Evolutionary conservation across 2,329 filamentous ascomycete species (phyloP).

Genomic region (Fusarium gaditjirri): DNA sequence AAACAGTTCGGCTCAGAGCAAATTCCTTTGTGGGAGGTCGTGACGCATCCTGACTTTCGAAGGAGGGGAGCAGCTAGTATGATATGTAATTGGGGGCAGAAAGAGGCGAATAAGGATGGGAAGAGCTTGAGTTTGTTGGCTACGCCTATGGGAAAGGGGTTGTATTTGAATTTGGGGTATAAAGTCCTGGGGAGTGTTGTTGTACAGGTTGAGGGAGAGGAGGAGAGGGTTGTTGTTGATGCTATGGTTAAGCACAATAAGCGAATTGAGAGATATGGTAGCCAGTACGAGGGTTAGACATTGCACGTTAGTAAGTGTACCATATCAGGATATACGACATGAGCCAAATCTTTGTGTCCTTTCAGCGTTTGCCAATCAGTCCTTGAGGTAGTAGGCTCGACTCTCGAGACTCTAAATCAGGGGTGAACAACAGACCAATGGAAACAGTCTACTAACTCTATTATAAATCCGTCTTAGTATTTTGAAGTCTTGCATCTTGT

Average conservation of each 20-base stretch:
- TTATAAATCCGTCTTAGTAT: too few relatives aligned
- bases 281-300: fast-evolving
- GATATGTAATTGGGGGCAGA: slow-evolving; percentile 8
- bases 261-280: fast-evolving
- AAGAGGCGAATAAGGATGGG: background rate
- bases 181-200: background rate
- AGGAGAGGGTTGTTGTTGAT: slow-evolving; percentile 1
- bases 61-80: background rate
- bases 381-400: background rate
- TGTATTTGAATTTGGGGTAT: background rate
- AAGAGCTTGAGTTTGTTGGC: background rate
- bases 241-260: background rate
- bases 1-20: fast-evolving
- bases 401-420: background rate
- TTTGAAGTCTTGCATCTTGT: too few relatives aligned
- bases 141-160: background rate
- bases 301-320: too few relatives aligned
- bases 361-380: background rate
- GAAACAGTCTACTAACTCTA: too few relatives aligned
- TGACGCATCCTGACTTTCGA: slow-evolving; percentile 1
- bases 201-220: background rate
- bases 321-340: background rate
- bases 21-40: background rate
- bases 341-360: fast-evolving
- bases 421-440: too few relatives aligned